Conservation (phyloP, 305 asterid genomes). For the Fraxinus baroniana region DNA sequence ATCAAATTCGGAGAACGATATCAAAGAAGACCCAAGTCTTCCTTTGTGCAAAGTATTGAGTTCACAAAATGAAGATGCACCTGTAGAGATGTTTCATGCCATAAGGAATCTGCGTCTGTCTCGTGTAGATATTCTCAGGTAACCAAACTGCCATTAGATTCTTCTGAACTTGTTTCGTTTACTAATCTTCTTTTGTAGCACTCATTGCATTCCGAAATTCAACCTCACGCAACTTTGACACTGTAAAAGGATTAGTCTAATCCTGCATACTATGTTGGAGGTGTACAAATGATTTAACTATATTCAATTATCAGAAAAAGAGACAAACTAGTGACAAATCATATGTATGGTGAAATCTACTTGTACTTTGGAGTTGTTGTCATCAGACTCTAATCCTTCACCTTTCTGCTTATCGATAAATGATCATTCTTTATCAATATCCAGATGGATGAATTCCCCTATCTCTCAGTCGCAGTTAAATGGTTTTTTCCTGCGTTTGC, state of each 20-base stretch:
- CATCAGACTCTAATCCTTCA: not conserved
- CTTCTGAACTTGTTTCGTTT: not conserved
- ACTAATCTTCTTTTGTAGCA: not conserved
- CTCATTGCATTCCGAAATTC: not conserved
- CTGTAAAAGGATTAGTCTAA: not conserved
- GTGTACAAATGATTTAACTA: not conserved
- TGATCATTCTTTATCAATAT: conserved; percentile 9
- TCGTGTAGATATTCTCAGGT: conserved; percentile 77
- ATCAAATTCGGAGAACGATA: conserved; percentile 29
- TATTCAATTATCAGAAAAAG: not conserved
- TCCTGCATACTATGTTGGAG: not conserved
- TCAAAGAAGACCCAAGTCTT: conserved; percentile 19
- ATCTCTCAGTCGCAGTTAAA: conserved; percentile 41
- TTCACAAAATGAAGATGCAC: conserved; percentile 24
- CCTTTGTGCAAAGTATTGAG: conserved; percentile 21
- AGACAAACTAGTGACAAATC: not conserved
- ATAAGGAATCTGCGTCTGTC: conserved; percentile 65
- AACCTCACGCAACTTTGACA: not conserved
- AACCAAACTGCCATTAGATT: not conserved
- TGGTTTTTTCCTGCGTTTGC: conserved; percentile 69
- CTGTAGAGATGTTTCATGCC: conserved; percentile 48
- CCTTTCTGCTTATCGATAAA: not conserved
- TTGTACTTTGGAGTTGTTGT: not conserved
- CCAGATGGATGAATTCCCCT: conserved; percentile 57
- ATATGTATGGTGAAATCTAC: not conserved